These are phyloP conservation scores for Lachnellula cervina DNA, from an alignment of 2,329 filamentous ascomycete genomes.

Conservation along the genomic window DNA sequence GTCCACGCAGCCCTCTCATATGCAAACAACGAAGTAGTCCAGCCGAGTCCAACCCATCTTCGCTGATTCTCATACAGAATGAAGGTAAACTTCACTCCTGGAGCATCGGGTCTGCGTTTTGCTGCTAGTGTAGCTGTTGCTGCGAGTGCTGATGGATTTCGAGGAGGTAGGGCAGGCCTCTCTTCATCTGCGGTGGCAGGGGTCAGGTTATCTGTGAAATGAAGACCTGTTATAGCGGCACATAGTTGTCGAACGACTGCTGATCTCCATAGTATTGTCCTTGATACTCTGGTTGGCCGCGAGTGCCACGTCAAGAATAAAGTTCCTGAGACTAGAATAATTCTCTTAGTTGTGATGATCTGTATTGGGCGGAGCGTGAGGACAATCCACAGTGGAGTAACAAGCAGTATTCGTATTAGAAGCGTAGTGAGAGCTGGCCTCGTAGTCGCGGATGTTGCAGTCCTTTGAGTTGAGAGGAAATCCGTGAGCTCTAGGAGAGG, in stretches of 20 bases:
- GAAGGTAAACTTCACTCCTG: constrained; percentile 92
- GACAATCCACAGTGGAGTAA: constrained; percentile 82
- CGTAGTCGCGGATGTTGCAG: constrained; percentile 86
- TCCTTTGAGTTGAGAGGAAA: constrained; percentile 86
- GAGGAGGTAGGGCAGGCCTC: constrained; percentile 30
- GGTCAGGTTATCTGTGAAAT: constrained; percentile 53
- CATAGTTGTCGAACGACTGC: constrained; percentile 64
- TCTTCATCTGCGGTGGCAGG: constrained; percentile 18
- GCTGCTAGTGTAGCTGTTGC: constrained; percentile 31
- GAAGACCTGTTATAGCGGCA: constrained; percentile 72
- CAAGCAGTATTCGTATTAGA: constrained; percentile 80
- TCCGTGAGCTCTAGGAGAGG: constrained; percentile 86
- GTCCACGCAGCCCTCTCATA: constrained; percentile 92
- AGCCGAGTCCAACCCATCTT: constrained; percentile 89
- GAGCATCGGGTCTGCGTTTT: constrained; percentile 47
- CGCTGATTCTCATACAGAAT: constrained; percentile 95
- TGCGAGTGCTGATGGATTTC: constrained; percentile 19
- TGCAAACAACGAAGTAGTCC: constrained; percentile 85
- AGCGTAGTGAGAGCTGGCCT: constrained; percentile 83
- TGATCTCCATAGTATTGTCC: constrained; percentile 88
- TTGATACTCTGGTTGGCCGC: constrained; percentile 74
- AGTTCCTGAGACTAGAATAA: constrained; percentile 82
- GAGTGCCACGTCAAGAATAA: constrained; percentile 89
- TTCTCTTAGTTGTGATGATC: constrained; percentile 80
- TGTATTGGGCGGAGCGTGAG: constrained; percentile 77